These are phyloP conservation scores for Harrya chromipes DNA, from an alignment of 768 basidiomycete genomes.

Conservation along the genomic window DNA sequence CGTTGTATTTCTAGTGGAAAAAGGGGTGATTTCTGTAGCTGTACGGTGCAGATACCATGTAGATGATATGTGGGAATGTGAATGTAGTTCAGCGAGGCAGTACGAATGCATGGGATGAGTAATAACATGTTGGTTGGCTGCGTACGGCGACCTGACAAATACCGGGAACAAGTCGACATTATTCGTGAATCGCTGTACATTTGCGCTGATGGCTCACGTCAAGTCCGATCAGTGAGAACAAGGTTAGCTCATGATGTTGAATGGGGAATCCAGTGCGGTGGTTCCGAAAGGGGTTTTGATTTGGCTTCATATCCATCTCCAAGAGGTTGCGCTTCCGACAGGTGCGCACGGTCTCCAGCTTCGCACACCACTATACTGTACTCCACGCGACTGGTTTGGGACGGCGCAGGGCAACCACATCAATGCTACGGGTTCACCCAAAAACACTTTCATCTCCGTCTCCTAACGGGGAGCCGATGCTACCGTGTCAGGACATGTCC, in stretches of 20 bases:
- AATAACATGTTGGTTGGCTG: slow-evolving; percentile 3
- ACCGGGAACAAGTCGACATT: slow-evolving; percentile 7
- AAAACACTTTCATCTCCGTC: slow-evolving; percentile 28
- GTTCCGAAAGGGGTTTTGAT: slow-evolving; percentile 12
- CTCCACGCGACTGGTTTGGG: slow-evolving; percentile 15
- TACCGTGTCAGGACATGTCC: not conserved
- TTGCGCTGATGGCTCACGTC: slow-evolving; percentile 6
- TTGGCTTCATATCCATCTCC: not conserved
- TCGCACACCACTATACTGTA: not conserved
- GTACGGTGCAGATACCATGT: slow-evolving; percentile 1
- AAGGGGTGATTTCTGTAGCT: slow-evolving; percentile 9
- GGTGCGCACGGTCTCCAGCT: slow-evolving; percentile 6
- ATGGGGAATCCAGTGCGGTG: slow-evolving; percentile 20
- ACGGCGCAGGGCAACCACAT: slow-evolving; percentile 18
- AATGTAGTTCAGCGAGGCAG: slow-evolving; percentile 1
- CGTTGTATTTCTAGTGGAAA: slow-evolving; percentile 10
- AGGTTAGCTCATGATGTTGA: slow-evolving; percentile 29
- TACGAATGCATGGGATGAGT: not conserved
- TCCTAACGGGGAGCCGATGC: slow-evolving; percentile 15
- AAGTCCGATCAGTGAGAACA: slow-evolving; percentile 27
- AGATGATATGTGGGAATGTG: slow-evolving; percentile 1
- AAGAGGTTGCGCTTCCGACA: slow-evolving; percentile 15
- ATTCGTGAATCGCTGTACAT: slow-evolving; percentile 11
- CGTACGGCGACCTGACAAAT: slow-evolving; percentile 19
- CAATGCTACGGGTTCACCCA: slow-evolving; percentile 7